phyloP scores from a whole-genome alignment of 148 eudicot species.

The Rhododendron kiyosumense region DNA sequence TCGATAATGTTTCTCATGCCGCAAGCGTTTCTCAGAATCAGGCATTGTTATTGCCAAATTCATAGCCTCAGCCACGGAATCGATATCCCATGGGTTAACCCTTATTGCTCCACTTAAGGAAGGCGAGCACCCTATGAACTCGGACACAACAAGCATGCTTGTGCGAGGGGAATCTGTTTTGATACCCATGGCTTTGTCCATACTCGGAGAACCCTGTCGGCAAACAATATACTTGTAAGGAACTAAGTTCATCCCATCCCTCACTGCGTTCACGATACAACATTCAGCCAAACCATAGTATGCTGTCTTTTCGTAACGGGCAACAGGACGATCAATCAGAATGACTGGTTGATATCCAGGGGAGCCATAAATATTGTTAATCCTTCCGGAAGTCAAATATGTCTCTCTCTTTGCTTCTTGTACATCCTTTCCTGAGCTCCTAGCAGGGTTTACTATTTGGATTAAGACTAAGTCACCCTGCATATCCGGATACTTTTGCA shows the following conservation, averaged over 20 bases:
- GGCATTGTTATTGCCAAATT: slow-evolving; percentile 54
- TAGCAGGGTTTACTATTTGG: slow-evolving; percentile 71
- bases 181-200: slow-evolving; percentile 41
- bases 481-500: slow-evolving; percentile 40
- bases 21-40: slow-evolving; percentile 46
- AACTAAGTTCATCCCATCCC: slow-evolving; percentile 71
- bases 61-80: slow-evolving; percentile 64
- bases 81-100: slow-evolving; percentile 80
- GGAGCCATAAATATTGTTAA: slow-evolving; percentile 52
- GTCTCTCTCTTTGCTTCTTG: slow-evolving; percentile 56
- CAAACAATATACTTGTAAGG: slow-evolving; percentile 73
- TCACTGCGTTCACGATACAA: slow-evolving; percentile 65
- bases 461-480: slow-evolving; percentile 53
- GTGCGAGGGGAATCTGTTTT: slow-evolving; percentile 38
- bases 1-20: slow-evolving; percentile 78
- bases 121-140: slow-evolving; percentile 71
- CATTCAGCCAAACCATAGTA: slow-evolving; percentile 73
- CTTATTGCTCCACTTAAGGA: slow-evolving; percentile 78
- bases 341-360: slow-evolving; percentile 49
- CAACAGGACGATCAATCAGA: slow-evolving; percentile 61
- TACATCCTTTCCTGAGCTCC: slow-evolving; percentile 66
- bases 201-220: slow-evolving; percentile 46
- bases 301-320: slow-evolving; percentile 67
- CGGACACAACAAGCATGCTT: slow-evolving; percentile 70
- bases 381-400: slow-evolving; percentile 39